A percentile compares a stretch with the other conserved stretches of the same genome.
These are phyloP conservation scores for Tulasnella sp. DNA, from an alignment of 768 basidiomycete species.

Conservation along the genomic window DNA sequence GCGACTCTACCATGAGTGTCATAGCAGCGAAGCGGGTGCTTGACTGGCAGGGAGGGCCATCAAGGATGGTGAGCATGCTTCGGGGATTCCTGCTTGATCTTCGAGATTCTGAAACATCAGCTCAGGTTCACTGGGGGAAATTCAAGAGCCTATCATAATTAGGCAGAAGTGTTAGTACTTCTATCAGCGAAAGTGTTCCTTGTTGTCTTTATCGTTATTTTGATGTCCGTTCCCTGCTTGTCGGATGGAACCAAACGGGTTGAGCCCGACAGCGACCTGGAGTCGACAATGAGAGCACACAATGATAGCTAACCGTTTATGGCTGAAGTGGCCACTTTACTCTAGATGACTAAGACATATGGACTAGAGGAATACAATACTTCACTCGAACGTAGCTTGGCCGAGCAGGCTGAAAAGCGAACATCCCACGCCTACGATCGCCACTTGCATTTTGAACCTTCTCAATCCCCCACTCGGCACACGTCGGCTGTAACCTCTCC, in stretches of 20 bases:
- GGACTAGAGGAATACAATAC: too few relatives aligned
- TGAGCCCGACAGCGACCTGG: too few relatives aligned
- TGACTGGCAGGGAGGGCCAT: slow-evolving; percentile 59
- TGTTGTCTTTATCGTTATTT: background rate
- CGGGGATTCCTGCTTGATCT: background rate
- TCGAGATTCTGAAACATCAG: background rate
- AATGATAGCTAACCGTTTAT: too few relatives aligned
- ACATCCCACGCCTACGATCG: background rate
- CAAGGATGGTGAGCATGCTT: slow-evolving; percentile 44
- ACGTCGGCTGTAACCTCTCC: background rate
- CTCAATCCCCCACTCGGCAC: background rate
- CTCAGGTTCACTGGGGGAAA: background rate
- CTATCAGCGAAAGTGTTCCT: background rate
- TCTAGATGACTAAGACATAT: too few relatives aligned
- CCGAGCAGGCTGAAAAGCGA: background rate
- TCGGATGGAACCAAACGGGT: too few relatives aligned
- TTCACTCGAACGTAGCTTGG: too few relatives aligned
- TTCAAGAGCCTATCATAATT: background rate
- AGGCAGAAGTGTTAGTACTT: background rate
- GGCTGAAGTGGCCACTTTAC: too few relatives aligned
- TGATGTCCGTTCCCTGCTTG: background rate
- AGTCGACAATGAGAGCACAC: too few relatives aligned
- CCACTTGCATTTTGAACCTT: too few relatives aligned
- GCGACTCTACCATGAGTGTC: slow-evolving; percentile 65
- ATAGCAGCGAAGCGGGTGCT: slow-evolving; percentile 61